Evolutionary conservation across 1,139 yeast species (phyloP), one percentile per base, ranked within the genome.

Genomic region (Ogataea hybrid): DNA sequence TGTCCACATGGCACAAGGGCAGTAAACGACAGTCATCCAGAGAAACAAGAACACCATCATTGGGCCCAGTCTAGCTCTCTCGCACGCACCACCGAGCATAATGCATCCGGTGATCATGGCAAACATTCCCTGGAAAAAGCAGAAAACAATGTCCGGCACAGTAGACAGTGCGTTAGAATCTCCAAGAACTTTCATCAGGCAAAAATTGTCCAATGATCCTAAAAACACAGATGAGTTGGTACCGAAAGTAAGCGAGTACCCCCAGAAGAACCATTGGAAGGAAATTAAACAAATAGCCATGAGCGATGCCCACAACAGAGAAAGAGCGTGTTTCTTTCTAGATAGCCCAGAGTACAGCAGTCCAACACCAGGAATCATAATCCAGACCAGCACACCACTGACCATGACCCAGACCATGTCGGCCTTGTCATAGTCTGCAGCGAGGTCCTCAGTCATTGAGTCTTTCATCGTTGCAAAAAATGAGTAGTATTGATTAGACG

Each of bases 231-330:
- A 62, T 15, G 89, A 81, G 32, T 70, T 69, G 14, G 84, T 81
- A 36, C 95, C 79, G 62, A 89, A 90, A 18, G 87, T 81, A 48
- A 92, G 73, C 7, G 97, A 84, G 65, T 85, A 90, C 46, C 97
- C 97, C 96, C 97, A 88, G 70, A 88, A 88, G 66, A 88, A 90
- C 97, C 97, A 90, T 61, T 90, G 96, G 75, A 90, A 88, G 1
- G 84, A 69, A 6, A 89, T 79, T 28, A 90, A 69, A 55, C 92
- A 81, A 17, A 80, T 79, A 12, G 95, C 89, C 86, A 87, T 88
- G 62, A 90, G 70, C 4, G 95, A 82, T n/a, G 96, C 94, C 96
- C 96, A 90, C 47, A 90, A 69, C 44, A 90, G 71, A 9, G 96
- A 84, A 46, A 89, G 70, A 12, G 96, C 96, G 59, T 90, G 96